Evolutionary conservation across 305 asterid species (phyloP).

Genomic region (Fraxinus angustifolia): DNA sequence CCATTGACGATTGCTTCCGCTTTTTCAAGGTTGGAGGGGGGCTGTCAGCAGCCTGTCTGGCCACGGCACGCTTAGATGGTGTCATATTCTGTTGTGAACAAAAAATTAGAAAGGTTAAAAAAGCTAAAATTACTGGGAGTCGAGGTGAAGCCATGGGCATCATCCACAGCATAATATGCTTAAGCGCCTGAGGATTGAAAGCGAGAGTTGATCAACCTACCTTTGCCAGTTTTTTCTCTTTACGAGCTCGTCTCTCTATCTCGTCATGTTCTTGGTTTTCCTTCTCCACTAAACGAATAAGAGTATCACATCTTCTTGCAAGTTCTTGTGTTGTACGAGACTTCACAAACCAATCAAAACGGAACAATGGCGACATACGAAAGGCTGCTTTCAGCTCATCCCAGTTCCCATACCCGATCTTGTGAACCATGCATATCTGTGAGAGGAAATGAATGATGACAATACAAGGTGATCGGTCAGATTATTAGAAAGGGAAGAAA

Average conservation of each 20-base stretch:
- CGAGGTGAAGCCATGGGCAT: neutral
- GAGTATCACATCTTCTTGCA: constrained; percentile 97
- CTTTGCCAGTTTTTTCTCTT: constrained; percentile 94
- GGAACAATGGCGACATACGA: constrained; percentile 89
- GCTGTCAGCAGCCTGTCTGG: constrained; percentile 77
- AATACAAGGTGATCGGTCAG: neutral
- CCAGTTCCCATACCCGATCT: constrained; percentile 99
- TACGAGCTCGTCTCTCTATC: constrained; percentile 96
- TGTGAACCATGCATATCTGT: constrained; percentile 97
- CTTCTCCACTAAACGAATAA: constrained; percentile 83
- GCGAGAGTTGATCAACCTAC: constrained; percentile 25
- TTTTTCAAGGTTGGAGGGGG: constrained; percentile 67
- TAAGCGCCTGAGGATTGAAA: neutral
- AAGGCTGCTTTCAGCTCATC: constrained; percentile 97
- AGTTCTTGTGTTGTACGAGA: constrained; percentile 99
- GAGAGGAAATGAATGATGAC: neutral
- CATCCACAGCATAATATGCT: neutral
- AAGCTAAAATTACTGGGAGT: neutral
- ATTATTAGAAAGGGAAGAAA: neutral
- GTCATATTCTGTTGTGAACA: constrained; percentile 43
- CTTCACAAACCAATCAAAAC: constrained; percentile 98
- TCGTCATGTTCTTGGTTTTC: constrained; percentile 97
- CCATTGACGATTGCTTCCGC: constrained; percentile 73
- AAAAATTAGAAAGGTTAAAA: neutral
- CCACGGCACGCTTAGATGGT: constrained; percentile 71